Conservation (phyloP, 768 basidiomycete species). For the Podaxis pistillaris region DNA sequence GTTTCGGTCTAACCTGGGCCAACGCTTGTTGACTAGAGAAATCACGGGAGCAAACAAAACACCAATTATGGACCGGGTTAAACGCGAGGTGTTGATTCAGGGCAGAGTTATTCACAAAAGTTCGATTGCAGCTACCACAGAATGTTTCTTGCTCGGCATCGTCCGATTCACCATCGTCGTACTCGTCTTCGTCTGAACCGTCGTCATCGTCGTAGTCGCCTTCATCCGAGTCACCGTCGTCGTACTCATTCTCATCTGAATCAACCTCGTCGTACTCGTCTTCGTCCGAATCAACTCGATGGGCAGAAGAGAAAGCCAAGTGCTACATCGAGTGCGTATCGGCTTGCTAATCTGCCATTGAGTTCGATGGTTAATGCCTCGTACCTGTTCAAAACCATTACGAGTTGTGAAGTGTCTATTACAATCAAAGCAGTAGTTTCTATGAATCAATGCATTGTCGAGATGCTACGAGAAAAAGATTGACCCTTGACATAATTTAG, state of each 20-base stretch:
- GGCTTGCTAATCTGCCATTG: background rate
- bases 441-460: background rate
- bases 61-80: constrained; percentile 12
- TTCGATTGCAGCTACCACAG: constrained; percentile 2
- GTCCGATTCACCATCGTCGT: background rate
- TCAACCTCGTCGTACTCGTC: background rate
- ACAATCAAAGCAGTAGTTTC: background rate
- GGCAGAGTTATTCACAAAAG: background rate
- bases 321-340: background rate
- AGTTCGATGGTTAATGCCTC: background rate
- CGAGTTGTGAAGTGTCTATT: background rate
- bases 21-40: constrained; percentile 26
- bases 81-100: constrained; percentile 1
- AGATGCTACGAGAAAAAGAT: background rate
- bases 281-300: background rate
- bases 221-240: background rate
- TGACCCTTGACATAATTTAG: background rate
- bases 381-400: background rate
- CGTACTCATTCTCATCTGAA: background rate
- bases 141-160: background rate
- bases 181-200: background rate
- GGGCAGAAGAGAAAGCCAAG: background rate
- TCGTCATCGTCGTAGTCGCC: background rate
- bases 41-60: constrained; percentile 17
- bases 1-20: constrained; percentile 41